Percentiles rank a stretch among this genome's conserved stretches.
Evolutionary conservation across 106 monocot species (phyloP).

Genomic region (Gastrodia elata): DNA sequence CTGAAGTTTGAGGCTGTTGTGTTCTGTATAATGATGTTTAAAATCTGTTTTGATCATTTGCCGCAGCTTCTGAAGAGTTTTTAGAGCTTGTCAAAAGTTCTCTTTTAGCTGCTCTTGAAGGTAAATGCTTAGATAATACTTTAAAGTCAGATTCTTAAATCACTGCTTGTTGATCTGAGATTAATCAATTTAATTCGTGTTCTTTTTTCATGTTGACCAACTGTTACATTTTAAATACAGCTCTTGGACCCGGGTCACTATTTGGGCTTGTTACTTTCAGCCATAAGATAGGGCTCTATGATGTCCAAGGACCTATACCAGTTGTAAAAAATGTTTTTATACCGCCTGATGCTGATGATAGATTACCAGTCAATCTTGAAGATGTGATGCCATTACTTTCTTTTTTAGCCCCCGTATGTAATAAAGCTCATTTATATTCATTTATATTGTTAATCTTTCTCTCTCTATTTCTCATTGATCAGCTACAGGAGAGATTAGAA

Average conservation of each 20-base stretch:
- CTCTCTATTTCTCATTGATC: neutral
- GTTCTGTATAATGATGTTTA: neutral
- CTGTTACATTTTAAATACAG: constrained; percentile 32
- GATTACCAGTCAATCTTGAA: constrained; percentile 71
- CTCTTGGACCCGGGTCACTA: constrained; percentile 83
- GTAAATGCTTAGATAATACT: constrained; percentile 16
- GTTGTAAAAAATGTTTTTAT: constrained; percentile 93
- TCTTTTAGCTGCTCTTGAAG: constrained; percentile 92
- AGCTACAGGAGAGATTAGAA: neutral
- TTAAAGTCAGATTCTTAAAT: constrained; percentile 1
- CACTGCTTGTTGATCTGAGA: neutral
- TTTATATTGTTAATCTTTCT: neutral
- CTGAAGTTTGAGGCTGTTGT: neutral
- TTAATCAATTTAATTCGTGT: neutral
- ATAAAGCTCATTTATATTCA: neutral
- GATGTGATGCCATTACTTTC: constrained; percentile 96
- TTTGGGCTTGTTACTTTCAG: constrained; percentile 94
- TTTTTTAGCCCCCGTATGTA: constrained; percentile 92
- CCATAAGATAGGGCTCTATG: constrained; percentile 95
- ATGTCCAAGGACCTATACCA: constrained; percentile 94
- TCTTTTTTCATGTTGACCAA: neutral
- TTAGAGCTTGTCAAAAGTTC: constrained; percentile 94
- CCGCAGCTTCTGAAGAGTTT: constrained; percentile 97
- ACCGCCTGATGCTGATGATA: constrained; percentile 59
- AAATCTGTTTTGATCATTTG: constrained; percentile 5